These are phyloP conservation scores for Tuber calosporum DNA, from an alignment of 495 filamentous ascomycete genomes.

Conservation along the genomic window DNA sequence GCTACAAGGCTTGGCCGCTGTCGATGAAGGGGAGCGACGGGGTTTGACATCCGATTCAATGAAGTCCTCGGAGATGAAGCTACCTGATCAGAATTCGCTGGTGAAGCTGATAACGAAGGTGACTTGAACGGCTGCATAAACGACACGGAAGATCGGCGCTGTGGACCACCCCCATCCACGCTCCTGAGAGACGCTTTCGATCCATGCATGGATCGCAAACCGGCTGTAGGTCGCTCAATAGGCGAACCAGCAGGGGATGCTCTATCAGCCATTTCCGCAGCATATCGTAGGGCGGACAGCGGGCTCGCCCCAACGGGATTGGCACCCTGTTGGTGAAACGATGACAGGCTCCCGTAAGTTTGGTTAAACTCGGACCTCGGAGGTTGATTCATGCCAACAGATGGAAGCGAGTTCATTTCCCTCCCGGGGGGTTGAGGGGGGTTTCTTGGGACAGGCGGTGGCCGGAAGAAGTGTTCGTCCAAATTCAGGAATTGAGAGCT, in stretches of 20 bases:
- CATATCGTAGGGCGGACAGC: slow-evolving; percentile 72
- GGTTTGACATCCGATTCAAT: slow-evolving; percentile 44
- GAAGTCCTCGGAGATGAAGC: slow-evolving; percentile 59
- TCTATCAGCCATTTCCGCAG: slow-evolving; percentile 49
- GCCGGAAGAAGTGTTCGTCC: slow-evolving; percentile 78
- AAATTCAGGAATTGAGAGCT: slow-evolving; percentile 94
- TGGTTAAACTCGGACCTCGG: slow-evolving; percentile 58
- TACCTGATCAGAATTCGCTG: slow-evolving; percentile 52
- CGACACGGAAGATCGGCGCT: slow-evolving; percentile 76
- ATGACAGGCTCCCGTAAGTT: slow-evolving; percentile 87
- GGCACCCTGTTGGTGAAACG: slow-evolving; percentile 61
- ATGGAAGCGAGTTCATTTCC: slow-evolving; percentile 68
- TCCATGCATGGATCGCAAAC: slow-evolving; percentile 52
- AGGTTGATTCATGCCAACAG: slow-evolving; percentile 43
- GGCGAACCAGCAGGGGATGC: slow-evolving; percentile 55
- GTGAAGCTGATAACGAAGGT: slow-evolving; percentile 85
- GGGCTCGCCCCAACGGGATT: slow-evolving; percentile 67
- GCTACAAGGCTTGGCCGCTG: slow-evolving; percentile 24
- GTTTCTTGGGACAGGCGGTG: slow-evolving; percentile 48
- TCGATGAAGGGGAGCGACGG: slow-evolving; percentile 28
- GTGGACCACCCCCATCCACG: slow-evolving; percentile 46
- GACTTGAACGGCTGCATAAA: slow-evolving; percentile 89
- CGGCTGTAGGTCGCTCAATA: slow-evolving; percentile 54
- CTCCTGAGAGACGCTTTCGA: slow-evolving; percentile 54
- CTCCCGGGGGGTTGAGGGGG: slow-evolving; percentile 36